Evolutionary conservation across 345 rosid species (phyloP).

Genomic region (Populus alba): DNA sequence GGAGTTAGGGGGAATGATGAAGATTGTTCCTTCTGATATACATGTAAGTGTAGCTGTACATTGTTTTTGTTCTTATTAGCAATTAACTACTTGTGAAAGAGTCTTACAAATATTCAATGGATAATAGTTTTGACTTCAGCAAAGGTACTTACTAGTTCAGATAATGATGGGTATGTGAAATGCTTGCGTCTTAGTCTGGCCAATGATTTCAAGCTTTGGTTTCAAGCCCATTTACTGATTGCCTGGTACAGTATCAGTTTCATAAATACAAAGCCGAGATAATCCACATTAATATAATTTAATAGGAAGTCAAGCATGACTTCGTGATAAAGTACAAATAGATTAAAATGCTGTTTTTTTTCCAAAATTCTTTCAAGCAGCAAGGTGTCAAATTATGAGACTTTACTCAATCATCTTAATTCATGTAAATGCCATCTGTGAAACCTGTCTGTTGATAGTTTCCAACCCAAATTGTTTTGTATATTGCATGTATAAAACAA

Average conservation of each 20-base stretch:
- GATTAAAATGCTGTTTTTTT: not conserved
- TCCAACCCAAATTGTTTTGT: not conserved
- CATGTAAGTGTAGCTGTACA: slow-evolving; percentile 54
- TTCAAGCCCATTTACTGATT: slow-evolving; percentile 5
- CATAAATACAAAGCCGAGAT: not conserved
- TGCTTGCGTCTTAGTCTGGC: slow-evolving; percentile 2
- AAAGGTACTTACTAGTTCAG: not conserved
- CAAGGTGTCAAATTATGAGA: not conserved
- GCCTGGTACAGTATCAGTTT: not conserved
- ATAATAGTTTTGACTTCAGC: not conserved
- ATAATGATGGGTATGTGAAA: not conserved
- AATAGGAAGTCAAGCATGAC: not conserved
- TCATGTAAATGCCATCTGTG: not conserved
- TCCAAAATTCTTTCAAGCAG: not conserved
- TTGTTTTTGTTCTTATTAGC: not conserved
- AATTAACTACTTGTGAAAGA: not conserved
- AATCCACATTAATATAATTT: not conserved
- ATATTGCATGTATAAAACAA: not conserved
- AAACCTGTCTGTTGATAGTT: not conserved
- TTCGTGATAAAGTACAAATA: not conserved
- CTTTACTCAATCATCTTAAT: not conserved
- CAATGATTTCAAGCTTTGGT: not conserved
- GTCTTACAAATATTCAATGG: not conserved
- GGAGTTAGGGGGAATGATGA: slow-evolving; percentile 88
- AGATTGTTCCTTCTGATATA: slow-evolving; percentile 73